Base-by-base conservation (phyloP, 768 basidiomycete species). In the Psilocybe sp. region DNA sequence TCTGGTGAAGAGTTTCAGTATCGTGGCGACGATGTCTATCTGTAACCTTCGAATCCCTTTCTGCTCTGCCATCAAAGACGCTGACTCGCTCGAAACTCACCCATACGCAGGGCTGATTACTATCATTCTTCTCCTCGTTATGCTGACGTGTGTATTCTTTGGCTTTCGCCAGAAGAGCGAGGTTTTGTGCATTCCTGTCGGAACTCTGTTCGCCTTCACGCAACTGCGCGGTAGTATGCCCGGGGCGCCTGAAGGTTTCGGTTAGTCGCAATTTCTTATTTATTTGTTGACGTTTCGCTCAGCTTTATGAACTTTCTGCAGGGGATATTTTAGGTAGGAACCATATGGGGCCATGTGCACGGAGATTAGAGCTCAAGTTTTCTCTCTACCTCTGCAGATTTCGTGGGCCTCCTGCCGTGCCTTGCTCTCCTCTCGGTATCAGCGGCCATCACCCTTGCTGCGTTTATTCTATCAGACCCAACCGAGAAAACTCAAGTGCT, bases 161-260 rank as follows among this genome's bases (percentile, higher is more conserved):
- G 60, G 63, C 18, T 64, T 60, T 40, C 54, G 58, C 23, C 60
- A 63, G 43, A 55, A 51, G 2, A 50, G 56, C 11, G 61, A 64
- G 20, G 54, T 64, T 1, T 39, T 63, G 37, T 48, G 62, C n/a
- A 57, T 62, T n/a, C 63, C 61, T 7, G 63, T 64, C n/a, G 61
- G 60, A 2, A 64, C 63, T 3, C 49, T 64, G 1, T 62, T 64
- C 31, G 61, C 63, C 8, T 64, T 64, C 33, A 61, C 63, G 0
- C 56, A 57, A 44, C 40, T 62, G 28, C 54, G 58, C 1, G 51
- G 55, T 13, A 62, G 58, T 28, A 62, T 62, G 60, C 60, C 60
- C 1, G 60, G 58, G 13, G 58, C 60, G 2, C 60, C 60, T 6
- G 50, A 47, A 2, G 58, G 58, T 9, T 62, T 62, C 44, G 58